phyloP scores from a whole-genome alignment of 139 green algal genomes.

The Chlamydomonas sp. region DNA sequence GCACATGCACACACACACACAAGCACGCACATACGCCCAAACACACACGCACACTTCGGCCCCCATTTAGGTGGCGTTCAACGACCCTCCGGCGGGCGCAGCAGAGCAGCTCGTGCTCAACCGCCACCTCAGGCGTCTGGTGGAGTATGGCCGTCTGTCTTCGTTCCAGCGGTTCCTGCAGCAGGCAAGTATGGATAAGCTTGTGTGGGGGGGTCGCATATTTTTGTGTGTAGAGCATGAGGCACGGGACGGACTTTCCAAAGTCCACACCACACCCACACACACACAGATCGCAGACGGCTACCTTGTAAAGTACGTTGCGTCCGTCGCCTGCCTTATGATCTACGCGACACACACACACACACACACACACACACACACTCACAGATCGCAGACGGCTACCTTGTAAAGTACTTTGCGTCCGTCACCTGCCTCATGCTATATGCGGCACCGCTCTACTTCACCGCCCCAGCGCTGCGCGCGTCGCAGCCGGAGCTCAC shows the following conservation, averaged over 20 bases:
- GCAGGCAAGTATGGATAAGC: slow-evolving; percentile 48
- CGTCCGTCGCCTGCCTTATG: slow-evolving; percentile 66
- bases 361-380: too few species aligned
- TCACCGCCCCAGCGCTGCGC: too few species aligned
- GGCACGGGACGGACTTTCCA: too few species aligned
- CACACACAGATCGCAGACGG: slow-evolving; percentile 71
- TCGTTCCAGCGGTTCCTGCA: slow-evolving; percentile 82
- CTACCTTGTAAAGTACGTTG: slow-evolving; percentile 87
- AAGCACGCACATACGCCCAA: too few species aligned
- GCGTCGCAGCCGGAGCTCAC: slow-evolving; percentile 45
- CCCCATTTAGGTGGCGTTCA: too few species aligned
- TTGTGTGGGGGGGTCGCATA: too few species aligned
- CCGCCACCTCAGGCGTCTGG: slow-evolving; percentile 75
- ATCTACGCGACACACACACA: slow-evolving; percentile 79
- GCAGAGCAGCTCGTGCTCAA: slow-evolving; percentile 84
- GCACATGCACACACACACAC: too few species aligned
- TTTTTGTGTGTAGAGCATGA: too few species aligned
- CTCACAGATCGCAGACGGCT: slow-evolving; percentile 74
- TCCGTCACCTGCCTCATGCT: slow-evolving; percentile 70
- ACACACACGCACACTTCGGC: too few species aligned
- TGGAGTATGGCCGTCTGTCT: slow-evolving; percentile 69
- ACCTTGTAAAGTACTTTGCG: slow-evolving; percentile 86
- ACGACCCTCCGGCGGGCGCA: slow-evolving; percentile 66
- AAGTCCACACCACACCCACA: too few species aligned
- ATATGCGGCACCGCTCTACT: slow-evolving; percentile 77